Evolutionary conservation across 202 grass and related monocot species (phyloP), one percentile per base, ranked within the genome.

Genomic region (Carex arenaria): DNA sequence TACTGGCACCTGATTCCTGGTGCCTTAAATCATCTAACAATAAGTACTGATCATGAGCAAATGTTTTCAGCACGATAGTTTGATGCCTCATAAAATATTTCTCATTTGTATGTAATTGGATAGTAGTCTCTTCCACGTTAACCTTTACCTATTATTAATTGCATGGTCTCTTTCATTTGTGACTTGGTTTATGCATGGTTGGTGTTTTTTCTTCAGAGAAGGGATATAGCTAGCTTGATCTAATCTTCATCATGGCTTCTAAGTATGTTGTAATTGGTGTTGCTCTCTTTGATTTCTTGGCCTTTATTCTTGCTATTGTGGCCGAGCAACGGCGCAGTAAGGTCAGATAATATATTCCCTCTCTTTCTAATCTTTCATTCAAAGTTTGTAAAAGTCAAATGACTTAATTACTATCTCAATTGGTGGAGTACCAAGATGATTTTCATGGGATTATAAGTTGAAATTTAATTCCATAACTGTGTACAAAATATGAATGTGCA

Each of bases 251-350:
- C 20, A 94, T 94, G 91, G 86, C 85, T 56, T 89, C 86, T 71
- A 59, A 83, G 31, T 85, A 88, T 55, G 1, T 93, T 32, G 12
- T 91, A 73, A 19, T 30, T 70, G 64, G 84, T 43, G 85, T 96
- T 13, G 42, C 88, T 69, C 5, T 78, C 88, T 0, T 95, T 66
- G 90, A 95, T 84, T 7, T 95, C 20, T 23, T 90, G 73, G 93
- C 93, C 82, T 95, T 95, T 83, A 89, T 85, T 84, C 93, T 95
- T 81, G 93, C 93, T 76, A 72, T 95, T 62, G 93, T 87, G 31
- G 93, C 93, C 36, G 93, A 95, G 86, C 90, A 76, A n/a, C 93
- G 90, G 4, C 87, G 93, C 15, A 96, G 89, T 87, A 89, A 64
- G 82, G 94, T 94, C 26, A 74, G 67, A 11, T 36, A 36, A 36